Evolutionary conservation across 2,329 filamentous ascomycete genomes (phyloP).

Genomic region (Cercospora berteroae): DNA sequence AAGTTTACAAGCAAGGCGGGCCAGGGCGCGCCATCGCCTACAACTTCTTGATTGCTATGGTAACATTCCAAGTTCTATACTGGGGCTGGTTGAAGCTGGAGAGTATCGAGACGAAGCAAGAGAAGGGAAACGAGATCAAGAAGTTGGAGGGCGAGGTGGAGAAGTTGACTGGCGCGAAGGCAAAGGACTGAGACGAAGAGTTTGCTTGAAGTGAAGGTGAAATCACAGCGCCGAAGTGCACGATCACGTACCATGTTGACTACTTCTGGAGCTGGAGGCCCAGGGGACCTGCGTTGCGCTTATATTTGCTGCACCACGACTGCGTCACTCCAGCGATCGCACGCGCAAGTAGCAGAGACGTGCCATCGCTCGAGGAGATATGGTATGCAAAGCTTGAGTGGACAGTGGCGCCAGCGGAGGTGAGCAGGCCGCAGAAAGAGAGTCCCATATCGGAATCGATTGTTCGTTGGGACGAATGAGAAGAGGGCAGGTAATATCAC

Average conservation of each 20-base stretch:
- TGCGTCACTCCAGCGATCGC: background rate
- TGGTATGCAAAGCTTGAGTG: background rate
- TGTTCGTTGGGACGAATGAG: background rate
- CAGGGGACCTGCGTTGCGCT: background rate
- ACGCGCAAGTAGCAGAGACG: background rate
- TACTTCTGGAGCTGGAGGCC: background rate
- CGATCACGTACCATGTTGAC: background rate
- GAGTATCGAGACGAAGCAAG: conserved; percentile 63
- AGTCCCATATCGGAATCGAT: background rate
- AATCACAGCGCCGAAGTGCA: too few relatives aligned
- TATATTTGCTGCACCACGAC: background rate
- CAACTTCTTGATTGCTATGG: conserved; percentile 69
- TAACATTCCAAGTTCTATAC: conserved; percentile 76
- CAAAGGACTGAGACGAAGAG: background rate
- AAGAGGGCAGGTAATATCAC: background rate
- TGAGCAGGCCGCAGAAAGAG: too few relatives aligned
- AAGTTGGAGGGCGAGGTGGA: conserved; percentile 28
- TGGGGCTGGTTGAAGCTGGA: conserved; percentile 74
- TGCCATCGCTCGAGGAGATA: background rate
- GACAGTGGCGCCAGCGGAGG: background rate
- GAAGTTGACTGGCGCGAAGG: conserved; percentile 23
- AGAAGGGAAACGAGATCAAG: conserved; percentile 48
- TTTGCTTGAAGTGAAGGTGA: too few relatives aligned
- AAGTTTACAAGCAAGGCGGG: conserved; percentile 64
- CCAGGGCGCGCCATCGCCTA: conserved; percentile 73